Evolutionary conservation across 305 asterid species (phyloP).

Genomic region (Fraxinus floribunda): DNA sequence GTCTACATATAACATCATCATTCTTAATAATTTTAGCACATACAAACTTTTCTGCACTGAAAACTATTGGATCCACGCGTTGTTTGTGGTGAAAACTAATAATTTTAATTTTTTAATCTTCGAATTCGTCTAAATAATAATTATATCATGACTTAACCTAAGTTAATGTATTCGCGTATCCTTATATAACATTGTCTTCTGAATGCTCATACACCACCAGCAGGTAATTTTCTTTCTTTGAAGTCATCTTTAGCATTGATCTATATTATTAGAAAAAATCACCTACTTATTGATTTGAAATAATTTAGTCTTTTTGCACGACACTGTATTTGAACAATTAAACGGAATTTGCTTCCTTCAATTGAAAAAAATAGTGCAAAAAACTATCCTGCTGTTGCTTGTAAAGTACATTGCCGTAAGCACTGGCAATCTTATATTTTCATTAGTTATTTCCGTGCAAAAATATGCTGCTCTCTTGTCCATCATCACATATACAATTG

Average conservation of each 20-base stretch:
- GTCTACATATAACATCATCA: neutral
- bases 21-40: neutral
- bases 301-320: neutral
- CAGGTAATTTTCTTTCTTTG: neutral
- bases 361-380: neutral
- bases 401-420: neutral
- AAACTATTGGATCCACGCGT: neutral
- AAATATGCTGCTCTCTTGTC: neutral
- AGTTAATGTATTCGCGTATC: neutral
- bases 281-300: neutral
- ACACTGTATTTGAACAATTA: neutral
- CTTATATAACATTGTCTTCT: neutral
- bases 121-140: neutral
- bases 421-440: neutral
- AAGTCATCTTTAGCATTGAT: neutral
- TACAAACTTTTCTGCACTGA: neutral
- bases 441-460: neutral
- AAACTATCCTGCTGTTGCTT: neutral
- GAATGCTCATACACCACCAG: neutral
- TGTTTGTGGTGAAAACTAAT: neutral
- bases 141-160: neutral
- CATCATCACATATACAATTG: neutral
- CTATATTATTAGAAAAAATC: neutral
- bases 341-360: neutral
- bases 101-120: neutral